phyloP scores from a whole-genome alignment of 768 basidiomycete species.

The Lyophyllum atratum region DNA sequence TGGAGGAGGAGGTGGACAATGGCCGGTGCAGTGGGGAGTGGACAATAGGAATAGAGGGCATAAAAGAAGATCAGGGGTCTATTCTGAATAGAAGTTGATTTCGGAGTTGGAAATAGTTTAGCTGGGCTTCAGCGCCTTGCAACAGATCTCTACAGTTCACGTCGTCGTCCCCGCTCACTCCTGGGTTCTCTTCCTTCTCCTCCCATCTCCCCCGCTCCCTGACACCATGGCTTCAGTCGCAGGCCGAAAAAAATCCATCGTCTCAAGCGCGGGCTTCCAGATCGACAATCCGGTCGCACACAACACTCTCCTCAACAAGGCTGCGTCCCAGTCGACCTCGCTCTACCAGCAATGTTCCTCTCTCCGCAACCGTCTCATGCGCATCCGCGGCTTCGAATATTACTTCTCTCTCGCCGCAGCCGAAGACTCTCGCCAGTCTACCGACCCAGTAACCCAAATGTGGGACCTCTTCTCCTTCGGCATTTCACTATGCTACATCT shows the following conservation, averaged over 20 bases:
- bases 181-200: conserved; percentile 6
- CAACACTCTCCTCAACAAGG: conserved; percentile 89
- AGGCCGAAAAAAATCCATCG: conserved; percentile 80
- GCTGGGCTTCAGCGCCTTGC: conserved; percentile 17
- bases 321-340: conserved; percentile 83
- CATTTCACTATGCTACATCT: conserved; percentile 92
- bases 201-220: conserved; percentile 21
- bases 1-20: neutral
- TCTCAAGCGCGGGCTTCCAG: conserved; percentile 60
- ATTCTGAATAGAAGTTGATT: conserved; percentile 24
- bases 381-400: conserved; percentile 70
- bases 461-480: conserved; percentile 95
- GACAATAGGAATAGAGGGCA: conserved; percentile 7
- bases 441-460: conserved; percentile 91
- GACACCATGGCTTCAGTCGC: conserved; percentile 54
- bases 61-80: conserved; percentile 10
- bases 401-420: conserved; percentile 67
- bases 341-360: conserved; percentile 92
- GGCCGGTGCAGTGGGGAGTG: neutral
- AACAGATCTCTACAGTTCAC: conserved; percentile 13
- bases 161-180: conserved; percentile 11
- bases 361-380: conserved; percentile 74
- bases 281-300: conserved; percentile 77
- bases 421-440: conserved; percentile 68
- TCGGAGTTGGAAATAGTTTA: conserved; percentile 26